These are phyloP conservation scores for Phytophthora kernoviae DNA, from an alignment of 352 stramenopile genomes.

Conservation along the genomic window DNA sequence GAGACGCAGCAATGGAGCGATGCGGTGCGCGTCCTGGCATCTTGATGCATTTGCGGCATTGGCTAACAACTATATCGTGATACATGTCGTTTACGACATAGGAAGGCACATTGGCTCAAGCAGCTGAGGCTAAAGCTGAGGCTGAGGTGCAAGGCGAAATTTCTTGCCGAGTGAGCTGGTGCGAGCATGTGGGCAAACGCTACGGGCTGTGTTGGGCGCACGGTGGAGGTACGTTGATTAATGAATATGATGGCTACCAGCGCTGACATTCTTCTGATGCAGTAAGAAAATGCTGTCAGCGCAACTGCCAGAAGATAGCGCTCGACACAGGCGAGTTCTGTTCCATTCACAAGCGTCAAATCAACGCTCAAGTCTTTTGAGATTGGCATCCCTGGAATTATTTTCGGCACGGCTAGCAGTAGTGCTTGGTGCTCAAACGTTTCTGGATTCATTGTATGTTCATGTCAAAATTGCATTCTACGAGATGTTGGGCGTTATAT, in stretches of 20 bases:
- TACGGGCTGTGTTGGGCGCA: slow-evolving; percentile 60
- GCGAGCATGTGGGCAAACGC: slow-evolving; percentile 40
- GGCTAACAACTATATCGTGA: neutral
- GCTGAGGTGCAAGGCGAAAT: slow-evolving; percentile 6
- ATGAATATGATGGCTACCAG: neutral
- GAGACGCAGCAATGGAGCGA: slow-evolving; percentile 23
- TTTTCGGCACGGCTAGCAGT: too few relatives aligned
- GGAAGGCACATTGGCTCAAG: slow-evolving; percentile 10
- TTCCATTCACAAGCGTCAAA: slow-evolving; percentile 39
- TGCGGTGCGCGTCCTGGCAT: slow-evolving; percentile 2
- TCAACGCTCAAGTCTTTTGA: slow-evolving; percentile 16
- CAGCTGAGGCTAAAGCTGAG: too few relatives aligned
- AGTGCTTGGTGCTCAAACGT: too few relatives aligned
- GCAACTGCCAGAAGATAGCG: slow-evolving; percentile 32
- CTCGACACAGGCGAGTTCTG: slow-evolving; percentile 47
- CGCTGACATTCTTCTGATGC: slow-evolving; percentile 2
- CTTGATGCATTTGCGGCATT: too few relatives aligned
- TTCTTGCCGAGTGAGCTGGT: slow-evolving; percentile 53
- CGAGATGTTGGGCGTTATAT: too few relatives aligned
- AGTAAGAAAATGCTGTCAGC: slow-evolving; percentile 56
- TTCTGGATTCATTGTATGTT: too few relatives aligned
- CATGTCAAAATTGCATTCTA: too few relatives aligned
- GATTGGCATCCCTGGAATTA: neutral
- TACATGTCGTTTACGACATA: too few relatives aligned
- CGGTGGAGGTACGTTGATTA: slow-evolving; percentile 38